Conservation (phyloP, 768 basidiomycete genomes). For the Podaxis sp. region DNA sequence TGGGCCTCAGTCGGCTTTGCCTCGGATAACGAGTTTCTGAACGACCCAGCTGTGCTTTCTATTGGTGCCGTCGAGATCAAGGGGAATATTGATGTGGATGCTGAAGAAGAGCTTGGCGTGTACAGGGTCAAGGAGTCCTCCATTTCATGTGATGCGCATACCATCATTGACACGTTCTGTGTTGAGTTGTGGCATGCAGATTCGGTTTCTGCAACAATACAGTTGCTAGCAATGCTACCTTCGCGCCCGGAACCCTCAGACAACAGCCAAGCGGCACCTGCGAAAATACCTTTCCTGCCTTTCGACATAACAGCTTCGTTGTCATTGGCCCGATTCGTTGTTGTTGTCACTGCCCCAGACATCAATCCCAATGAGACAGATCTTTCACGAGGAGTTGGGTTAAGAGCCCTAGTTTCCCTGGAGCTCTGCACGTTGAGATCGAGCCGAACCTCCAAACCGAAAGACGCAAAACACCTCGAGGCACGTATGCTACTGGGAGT, state of each 20-base stretch:
- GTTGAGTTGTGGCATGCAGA: conserved; percentile 33
- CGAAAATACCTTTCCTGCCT: conserved; percentile 36
- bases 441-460: conserved; percentile 37
- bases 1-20: conserved; percentile 26
- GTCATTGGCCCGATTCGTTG: conserved; percentile 58
- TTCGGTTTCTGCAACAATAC: conserved; percentile 34
- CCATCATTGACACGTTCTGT: conserved; percentile 26
- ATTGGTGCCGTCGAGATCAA: conserved; percentile 56
- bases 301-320: conserved; percentile 55
- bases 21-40: conserved; percentile 38
- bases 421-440: conserved; percentile 55
- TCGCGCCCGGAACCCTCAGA: conserved; percentile 18
- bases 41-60: conserved; percentile 54
- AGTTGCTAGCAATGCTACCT: conserved; percentile 44
- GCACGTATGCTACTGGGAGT: conserved; percentile 56
- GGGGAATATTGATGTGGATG: conserved; percentile 51
- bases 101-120: conserved; percentile 35
- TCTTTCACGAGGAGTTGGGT: conserved; percentile 67
- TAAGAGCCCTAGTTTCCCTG: conserved; percentile 51
- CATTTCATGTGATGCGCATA: conserved; percentile 20
- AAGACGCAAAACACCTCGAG: conserved; percentile 36
- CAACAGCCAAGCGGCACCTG: neutral
- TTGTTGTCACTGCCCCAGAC: conserved; percentile 78
- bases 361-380: conserved; percentile 72
- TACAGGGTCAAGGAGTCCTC: conserved; percentile 33